Percentiles rank a stretch among this genome's conserved stretches.
Evolutionary conservation across 2,329 filamentous ascomycete species (phyloP).

Genomic region (Hymenoscyphus albidus): DNA sequence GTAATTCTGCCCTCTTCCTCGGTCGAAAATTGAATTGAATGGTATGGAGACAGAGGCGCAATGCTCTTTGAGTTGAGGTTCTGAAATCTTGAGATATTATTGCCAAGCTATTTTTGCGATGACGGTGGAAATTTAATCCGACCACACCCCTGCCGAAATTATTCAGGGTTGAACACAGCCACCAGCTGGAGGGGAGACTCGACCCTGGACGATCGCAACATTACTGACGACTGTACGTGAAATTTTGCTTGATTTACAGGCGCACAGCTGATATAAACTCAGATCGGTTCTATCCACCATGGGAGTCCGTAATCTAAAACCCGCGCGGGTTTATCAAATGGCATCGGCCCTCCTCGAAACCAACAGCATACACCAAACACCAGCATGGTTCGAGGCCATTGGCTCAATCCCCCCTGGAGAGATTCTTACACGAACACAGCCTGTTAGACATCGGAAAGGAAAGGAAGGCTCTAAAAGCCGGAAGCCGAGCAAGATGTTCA

Average conservation of each 20-base stretch:
- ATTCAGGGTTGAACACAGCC: slow-evolving; percentile 3
- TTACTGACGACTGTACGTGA: not conserved
- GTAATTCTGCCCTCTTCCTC: slow-evolving; percentile 4
- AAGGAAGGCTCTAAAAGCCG: slow-evolving; percentile 38
- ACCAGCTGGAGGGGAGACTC: not conserved
- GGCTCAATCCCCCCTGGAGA: slow-evolving; percentile 50
- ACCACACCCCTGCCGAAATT: slow-evolving; percentile 13
- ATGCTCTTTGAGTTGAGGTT: not conserved
- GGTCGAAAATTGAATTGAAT: not conserved
- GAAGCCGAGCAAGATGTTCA: slow-evolving; percentile 74
- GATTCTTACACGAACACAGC: slow-evolving; percentile 51
- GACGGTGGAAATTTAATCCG: slow-evolving; percentile 8
- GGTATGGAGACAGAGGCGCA: slow-evolving; percentile 4
- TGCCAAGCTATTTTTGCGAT: not conserved
- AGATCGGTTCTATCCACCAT: slow-evolving; percentile 16
- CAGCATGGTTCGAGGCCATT: slow-evolving; percentile 35
- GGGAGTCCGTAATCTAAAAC: slow-evolving; percentile 35
- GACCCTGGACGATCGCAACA: not conserved
- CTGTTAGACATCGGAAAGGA: slow-evolving; percentile 43
- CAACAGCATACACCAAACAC: slow-evolving; percentile 37
- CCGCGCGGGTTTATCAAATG: slow-evolving; percentile 46
- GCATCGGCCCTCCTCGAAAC: slow-evolving; percentile 44
- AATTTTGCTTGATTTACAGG: not conserved
- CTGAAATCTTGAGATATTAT: slow-evolving; percentile 9
- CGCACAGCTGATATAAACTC: not conserved